These are phyloP conservation scores for Dispira simplex DNA, from an alignment of 192 early-diverging fungal species.

Conservation along the genomic window DNA sequence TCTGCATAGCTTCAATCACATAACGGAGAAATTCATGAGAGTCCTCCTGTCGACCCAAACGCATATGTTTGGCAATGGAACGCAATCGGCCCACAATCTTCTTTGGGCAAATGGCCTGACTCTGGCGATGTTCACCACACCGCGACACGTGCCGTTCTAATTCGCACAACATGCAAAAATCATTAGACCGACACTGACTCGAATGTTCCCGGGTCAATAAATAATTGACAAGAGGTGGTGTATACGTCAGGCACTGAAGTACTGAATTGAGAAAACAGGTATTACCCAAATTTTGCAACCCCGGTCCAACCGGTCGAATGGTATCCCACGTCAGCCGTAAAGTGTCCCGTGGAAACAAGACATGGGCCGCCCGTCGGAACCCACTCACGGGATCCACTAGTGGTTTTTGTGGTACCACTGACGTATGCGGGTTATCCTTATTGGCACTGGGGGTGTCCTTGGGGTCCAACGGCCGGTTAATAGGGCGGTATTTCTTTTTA, in stretches of 20 bases:
- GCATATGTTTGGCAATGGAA: conserved; percentile 60
- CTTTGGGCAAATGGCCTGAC: conserved; percentile 41
- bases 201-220: conserved; percentile 42
- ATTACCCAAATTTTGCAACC: conserved; percentile 54
- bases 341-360: conserved; percentile 39
- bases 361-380: conserved; percentile 36
- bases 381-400: conserved; percentile 38
- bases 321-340: conserved; percentile 36
- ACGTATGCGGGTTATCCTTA: neutral
- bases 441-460: neutral
- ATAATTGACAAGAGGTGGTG: conserved; percentile 53
- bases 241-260: conserved; percentile 62
- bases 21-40: conserved; percentile 75
- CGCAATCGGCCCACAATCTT: conserved; percentile 44
- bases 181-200: conserved; percentile 34
- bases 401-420: neutral
- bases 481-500: conserved; percentile 43
- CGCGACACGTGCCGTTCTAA: conserved; percentile 49
- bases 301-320: conserved; percentile 42
- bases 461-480: conserved; percentile 23
- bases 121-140: conserved; percentile 21
- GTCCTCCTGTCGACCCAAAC: conserved; percentile 73
- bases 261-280: conserved; percentile 73
- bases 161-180: conserved; percentile 59
- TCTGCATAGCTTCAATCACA: conserved; percentile 54